Evolutionary conservation across 106 monocot genomes (phyloP).

Genomic region (Dendrobium nobile): DNA sequence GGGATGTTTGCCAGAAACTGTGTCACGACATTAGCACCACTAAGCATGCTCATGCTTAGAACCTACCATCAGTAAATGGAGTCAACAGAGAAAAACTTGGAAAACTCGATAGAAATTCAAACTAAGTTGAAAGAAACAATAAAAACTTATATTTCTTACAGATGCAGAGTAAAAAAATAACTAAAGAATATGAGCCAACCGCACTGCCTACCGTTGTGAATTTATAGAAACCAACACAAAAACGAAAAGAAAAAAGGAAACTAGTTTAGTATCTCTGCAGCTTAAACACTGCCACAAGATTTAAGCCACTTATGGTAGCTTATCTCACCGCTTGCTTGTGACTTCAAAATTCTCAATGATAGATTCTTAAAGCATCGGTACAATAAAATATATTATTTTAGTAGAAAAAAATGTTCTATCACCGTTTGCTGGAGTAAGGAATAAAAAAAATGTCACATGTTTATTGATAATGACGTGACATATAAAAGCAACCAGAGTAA

Average conservation of each 20-base stretch:
- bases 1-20: conserved; percentile 74
- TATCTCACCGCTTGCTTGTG: background rate
- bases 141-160: background rate
- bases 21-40: conserved; percentile 73
- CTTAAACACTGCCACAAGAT: no score
- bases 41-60: conserved; percentile 72
- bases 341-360: background rate
- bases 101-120: background rate
- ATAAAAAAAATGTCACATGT: background rate
- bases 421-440: background rate
- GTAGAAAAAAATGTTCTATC: background rate
- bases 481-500: no score
- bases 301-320: background rate
- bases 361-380: background rate
- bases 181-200: background rate
- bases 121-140: background rate
- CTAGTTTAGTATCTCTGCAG: background rate
- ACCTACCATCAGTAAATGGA: conserved; percentile 37
- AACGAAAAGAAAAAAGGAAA: background rate
- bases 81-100: background rate
- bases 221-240: background rate
- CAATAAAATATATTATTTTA: background rate
- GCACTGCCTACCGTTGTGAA: background rate
- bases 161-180: no score
- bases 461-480: background rate